Evolutionary conservation across 805 yeast species (phyloP), one percentile per base, ranked within the genome.

Genomic region (Candida gorgasii): DNA sequence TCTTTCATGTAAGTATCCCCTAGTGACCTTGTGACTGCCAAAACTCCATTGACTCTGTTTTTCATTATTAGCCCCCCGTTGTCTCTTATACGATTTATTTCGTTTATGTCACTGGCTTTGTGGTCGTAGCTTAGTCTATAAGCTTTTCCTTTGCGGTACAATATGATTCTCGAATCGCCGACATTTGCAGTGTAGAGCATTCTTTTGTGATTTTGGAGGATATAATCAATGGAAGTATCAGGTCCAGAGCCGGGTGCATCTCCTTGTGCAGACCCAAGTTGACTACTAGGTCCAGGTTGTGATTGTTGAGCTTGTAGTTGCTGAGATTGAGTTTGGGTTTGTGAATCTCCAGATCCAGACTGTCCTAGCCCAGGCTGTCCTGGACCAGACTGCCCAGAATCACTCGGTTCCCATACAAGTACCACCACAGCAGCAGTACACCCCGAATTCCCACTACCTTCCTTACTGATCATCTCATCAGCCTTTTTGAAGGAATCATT

Each of bases 341-440:
- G n/a, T n/a, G n/a, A n/a, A n/a, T n/a, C n/a, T n/a, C n/a, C n/a
- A n/a, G n/a, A n/a, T n/a, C n/a, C n/a, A n/a, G n/a, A n/a, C n/a
- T n/a, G n/a, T n/a, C n/a, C n/a, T n/a, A n/a, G n/a, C n/a, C n/a
- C n/a, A n/a, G n/a, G n/a, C n/a, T n/a, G n/a, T n/a, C n/a, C n/a
- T n/a, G n/a, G n/a, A n/a, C n/a, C n/a, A n/a, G n/a, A n/a, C n/a
- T n/a, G n/a, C n/a, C n/a, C 43, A 30, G 48, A 49, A 15, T 41
- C 29, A 16, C 20, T 24, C 24, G 35, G 36, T 58, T 92, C 97
- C 96, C 96, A 89, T 43, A 95, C 72, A 44, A 89, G 61, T 0
- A 93, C 78, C 1, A 97, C 96, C 8, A 90, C 97, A 0, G 95
- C 97, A 0, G 97, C 98, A 0, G 99, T 93, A 53, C 95, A 82